These are phyloP conservation scores for Thalia dealbata DNA, from an alignment of 176 grass and related monocot genomes.

Conservation along the genomic window DNA sequence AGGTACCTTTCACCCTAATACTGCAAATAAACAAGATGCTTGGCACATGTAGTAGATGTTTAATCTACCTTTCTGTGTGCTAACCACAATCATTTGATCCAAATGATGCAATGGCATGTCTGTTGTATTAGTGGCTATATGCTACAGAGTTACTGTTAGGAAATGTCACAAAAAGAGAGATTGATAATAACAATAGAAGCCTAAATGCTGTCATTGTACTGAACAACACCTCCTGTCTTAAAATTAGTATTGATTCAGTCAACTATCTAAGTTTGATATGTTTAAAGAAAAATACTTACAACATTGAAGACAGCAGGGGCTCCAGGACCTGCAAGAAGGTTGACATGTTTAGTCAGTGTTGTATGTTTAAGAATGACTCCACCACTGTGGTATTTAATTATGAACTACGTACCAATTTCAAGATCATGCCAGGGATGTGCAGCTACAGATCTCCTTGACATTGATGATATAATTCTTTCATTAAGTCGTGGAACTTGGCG, in stretches of 20 bases:
- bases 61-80: no score
- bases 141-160: neutral
- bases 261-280: neutral
- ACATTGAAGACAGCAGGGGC: constrained; percentile 41
- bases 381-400: neutral
- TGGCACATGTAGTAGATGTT: no score
- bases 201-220: neutral
- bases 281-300: constrained; percentile 22
- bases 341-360: neutral
- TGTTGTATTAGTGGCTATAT: neutral
- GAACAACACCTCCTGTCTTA: neutral
- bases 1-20: no score
- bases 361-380: neutral
- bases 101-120: no score
- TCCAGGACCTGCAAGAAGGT: constrained; percentile 22
- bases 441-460: constrained; percentile 11
- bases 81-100: no score
- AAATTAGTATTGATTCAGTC: neutral
- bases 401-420: neutral
- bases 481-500: constrained; percentile 1
- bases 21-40: no score
- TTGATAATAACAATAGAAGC: neutral
- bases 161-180: neutral
- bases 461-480: constrained; percentile 9
- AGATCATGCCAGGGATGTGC: constrained; percentile 10